phyloP scores from a whole-genome alignment of 1,284 basidiomycete species.

The Fomitopsis schrenkii region DNA sequence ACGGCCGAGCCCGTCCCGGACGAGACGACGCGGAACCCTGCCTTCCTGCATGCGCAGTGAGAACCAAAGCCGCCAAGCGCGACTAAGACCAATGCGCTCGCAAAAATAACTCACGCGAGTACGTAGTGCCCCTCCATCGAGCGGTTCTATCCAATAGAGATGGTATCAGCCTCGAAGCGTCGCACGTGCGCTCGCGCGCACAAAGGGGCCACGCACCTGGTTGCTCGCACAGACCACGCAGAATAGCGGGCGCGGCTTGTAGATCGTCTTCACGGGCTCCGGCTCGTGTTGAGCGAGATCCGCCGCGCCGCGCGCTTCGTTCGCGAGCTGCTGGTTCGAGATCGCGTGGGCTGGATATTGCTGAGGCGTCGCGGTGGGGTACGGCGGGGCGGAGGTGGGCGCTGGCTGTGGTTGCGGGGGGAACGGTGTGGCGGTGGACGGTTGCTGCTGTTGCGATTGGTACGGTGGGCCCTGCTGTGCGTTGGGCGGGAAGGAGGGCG shows the following conservation, averaged over 20 bases:
- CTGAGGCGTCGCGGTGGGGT: slow-evolving; percentile 34
- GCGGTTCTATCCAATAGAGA: slow-evolving; percentile 67
- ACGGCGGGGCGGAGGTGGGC: slow-evolving; percentile 18
- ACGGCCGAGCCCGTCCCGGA: slow-evolving; percentile 97
- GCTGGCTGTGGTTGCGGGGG: not conserved
- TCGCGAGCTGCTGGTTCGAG: slow-evolving; percentile 23
- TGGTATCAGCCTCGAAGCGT: slow-evolving; percentile 2
- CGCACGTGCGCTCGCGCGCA: not conserved
- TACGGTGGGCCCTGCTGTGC: slow-evolving; percentile 1
- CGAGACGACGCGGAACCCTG: slow-evolving; percentile 89
- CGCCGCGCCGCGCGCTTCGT: slow-evolving; percentile 24
- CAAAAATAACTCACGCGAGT: slow-evolving; percentile 59
- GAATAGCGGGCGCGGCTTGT: slow-evolving; percentile 76
- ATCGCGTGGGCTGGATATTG: slow-evolving; percentile 20
- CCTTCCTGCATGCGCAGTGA: slow-evolving; percentile 52
- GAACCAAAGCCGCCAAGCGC: not conserved
- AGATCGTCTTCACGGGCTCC: slow-evolving; percentile 24
- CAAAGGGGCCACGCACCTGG: slow-evolving; percentile 54
- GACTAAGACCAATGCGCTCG: too few relatives aligned
- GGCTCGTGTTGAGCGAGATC: slow-evolving; percentile 12
- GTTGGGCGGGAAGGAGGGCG: slow-evolving; percentile 10
- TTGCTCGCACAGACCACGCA: slow-evolving; percentile 99
- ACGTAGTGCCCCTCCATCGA: slow-evolving; percentile 99
- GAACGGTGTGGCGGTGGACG: slow-evolving; percentile 7
- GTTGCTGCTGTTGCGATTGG: not conserved